Base-by-base conservation (phyloP, 805 yeast genomes). In the Schwanniomyces vanrijiae region DNA sequence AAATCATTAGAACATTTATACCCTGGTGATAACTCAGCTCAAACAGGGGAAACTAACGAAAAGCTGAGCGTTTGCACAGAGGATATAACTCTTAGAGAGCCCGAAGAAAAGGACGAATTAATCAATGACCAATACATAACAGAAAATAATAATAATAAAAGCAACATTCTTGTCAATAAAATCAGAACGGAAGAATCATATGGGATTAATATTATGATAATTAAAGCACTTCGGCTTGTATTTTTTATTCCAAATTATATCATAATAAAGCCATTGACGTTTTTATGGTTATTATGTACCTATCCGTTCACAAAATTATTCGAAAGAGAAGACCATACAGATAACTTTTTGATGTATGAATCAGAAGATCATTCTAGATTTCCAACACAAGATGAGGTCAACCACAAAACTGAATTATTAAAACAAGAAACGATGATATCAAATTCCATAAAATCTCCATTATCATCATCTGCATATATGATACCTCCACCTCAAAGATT, bases 241-340 rank as follows among this genome's bases (percentile, higher is more conserved):
- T 43, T 77, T 26, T 81, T 77, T 50, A 42, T 81, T 0, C 84
- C 86, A 7, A 75, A 78, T 50, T 54, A 74, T 35, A 43, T 84
- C 5, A 51, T 84, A 4, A 51, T 78, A n/a, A 75, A 74, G 46
- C 90, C 91, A 2, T 47, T 81, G 13, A 49, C 66, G 4, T 68
- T 76, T 41, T 37, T 76, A 1, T 75, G 87, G 78, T 71, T 67
- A 43, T 50, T 84, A n/a, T 47, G 80, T 5, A 73, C 83, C 1
- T 80, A 76, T 55, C 91, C 91, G 0, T 64, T 83, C 50, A 68
- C 66, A 14, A 62, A 73, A 46, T 55, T 79, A 14, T 57, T 81
- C 24, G 43, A 34, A 29, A 22, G 24, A 16, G 34, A 37, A 22
- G 39, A 18, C 24, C 25, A 14, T n/a, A 38, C 16, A 16, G 42